phyloP scores from a whole-genome alignment of 2,329 filamentous ascomycete genomes.

The Aspergillus transmontanensis region DNA sequence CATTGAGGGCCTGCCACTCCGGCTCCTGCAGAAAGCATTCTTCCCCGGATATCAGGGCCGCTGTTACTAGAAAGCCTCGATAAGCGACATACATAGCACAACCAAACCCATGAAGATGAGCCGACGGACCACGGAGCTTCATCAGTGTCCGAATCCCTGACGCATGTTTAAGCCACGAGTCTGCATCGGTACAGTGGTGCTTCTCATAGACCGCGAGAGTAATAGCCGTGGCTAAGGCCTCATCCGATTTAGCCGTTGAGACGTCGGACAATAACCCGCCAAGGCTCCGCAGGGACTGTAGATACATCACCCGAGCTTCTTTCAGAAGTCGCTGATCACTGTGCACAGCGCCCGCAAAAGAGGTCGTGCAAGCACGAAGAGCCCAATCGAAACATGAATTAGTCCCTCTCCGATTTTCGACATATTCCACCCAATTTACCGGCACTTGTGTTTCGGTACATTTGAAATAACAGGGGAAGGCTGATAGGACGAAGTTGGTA shows the following conservation, averaged over 20 bases:
- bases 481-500: slow-evolving; percentile 30
- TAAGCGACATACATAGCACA: slow-evolving; percentile 38
- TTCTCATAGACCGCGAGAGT: slow-evolving; percentile 41
- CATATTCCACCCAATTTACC: slow-evolving; percentile 33
- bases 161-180: slow-evolving; percentile 42
- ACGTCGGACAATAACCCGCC: slow-evolving; percentile 27
- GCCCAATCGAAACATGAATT: slow-evolving; percentile 27
- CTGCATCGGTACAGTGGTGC: slow-evolving; percentile 37
- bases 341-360: slow-evolving; percentile 21
- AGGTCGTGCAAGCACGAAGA: slow-evolving; percentile 22
- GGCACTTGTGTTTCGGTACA: slow-evolving; percentile 30
- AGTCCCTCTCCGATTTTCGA: slow-evolving; percentile 20
- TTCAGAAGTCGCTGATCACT: slow-evolving; percentile 28
- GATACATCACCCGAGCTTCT: slow-evolving; percentile 30
- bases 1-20: slow-evolving; percentile 36
- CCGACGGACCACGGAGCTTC: slow-evolving; percentile 34
- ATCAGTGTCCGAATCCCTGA: slow-evolving; percentile 38
- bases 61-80: slow-evolving; percentile 38
- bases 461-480: slow-evolving; percentile 33
- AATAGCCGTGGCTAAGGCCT: slow-evolving; percentile 38
- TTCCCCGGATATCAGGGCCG: slow-evolving; percentile 35
- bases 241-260: slow-evolving; percentile 33
- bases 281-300: slow-evolving; percentile 32
- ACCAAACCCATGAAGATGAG: slow-evolving; percentile 38
- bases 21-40: slow-evolving; percentile 39